Evolutionary conservation across 176 grass and related monocot species (phyloP).

Genomic region (Carex scoparia): DNA sequence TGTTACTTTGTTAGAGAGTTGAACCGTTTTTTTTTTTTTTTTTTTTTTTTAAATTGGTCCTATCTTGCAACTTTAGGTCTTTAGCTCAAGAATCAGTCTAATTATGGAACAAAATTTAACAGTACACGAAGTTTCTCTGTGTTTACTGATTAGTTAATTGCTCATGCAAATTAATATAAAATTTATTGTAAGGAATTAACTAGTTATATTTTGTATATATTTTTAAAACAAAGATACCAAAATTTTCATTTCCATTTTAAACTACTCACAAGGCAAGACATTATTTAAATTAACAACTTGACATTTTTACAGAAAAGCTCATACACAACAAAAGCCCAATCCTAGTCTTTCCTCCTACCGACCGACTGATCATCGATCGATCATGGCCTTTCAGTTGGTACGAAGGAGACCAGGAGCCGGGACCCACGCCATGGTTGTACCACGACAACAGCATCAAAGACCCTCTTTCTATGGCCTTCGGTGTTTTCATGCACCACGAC

Average conservation of each 20-base stretch:
- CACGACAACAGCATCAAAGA: slow-evolving; percentile 59
- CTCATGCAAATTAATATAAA: neutral
- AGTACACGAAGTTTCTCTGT: neutral
- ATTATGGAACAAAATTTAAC: neutral
- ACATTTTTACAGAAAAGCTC: neutral
- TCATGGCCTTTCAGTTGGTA: slow-evolving; percentile 20
- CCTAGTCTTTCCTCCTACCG: neutral
- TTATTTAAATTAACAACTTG: slow-evolving; percentile 11
- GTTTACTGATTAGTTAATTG: neutral
- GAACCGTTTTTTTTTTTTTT: neutral
- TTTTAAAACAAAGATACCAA: neutral
- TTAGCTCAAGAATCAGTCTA: neutral
- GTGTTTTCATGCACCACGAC: slow-evolving; percentile 15
- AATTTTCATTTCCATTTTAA: slow-evolving; percentile 1
- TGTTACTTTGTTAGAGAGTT: no score
- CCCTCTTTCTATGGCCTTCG: slow-evolving; percentile 22
- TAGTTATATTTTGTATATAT: neutral
- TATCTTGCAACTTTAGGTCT: neutral
- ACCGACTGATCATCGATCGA: neutral
- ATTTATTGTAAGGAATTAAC: neutral
- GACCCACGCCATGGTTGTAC: slow-evolving; percentile 72
- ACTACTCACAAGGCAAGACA: neutral
- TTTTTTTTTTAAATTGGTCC: neutral
- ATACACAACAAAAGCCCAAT: slow-evolving; percentile 4
- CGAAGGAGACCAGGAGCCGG: slow-evolving; percentile 56